Base-by-base conservation (phyloP, 768 basidiomycete genomes). In the Calocera cornea region DNA sequence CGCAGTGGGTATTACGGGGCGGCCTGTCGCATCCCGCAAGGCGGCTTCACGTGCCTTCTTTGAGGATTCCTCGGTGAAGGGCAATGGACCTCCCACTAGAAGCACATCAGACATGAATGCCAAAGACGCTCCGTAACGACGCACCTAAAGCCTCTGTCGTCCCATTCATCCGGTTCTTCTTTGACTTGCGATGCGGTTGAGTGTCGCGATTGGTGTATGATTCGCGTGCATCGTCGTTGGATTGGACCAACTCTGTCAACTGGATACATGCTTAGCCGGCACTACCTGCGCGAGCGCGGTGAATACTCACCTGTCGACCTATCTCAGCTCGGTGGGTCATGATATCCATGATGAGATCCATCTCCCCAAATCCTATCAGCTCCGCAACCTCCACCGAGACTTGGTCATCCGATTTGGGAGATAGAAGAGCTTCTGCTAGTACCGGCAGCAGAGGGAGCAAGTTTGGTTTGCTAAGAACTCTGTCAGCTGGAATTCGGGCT, bases 331-430 rank as follows among this genome's bases (percentile, higher is more conserved):
- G 85, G 34, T 85, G 80, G 19, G 79, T 73, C 1, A 97, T 75
- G 31, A 97, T 81, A 44, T 89, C 83, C 77, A 83, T 83, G 8
- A 88, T 85, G 36, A 93, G 78, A 31, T 91, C 90, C 63, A 97
- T 84, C 19, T 88, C 83, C 64, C 95, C 90, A 74, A 87, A 91
- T 1, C 94, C 95, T 60, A 95, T 75, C 11, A 90, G 78, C 68
- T 97, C 94, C 8, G 83, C 84, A 11, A 97, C 75, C 71, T 91
- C 88, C 31, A 78, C 83, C 31, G 91, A 89, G 34, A 97, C 88
- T 24, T 83, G 84, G 34, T 93, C 90, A 70, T 88, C 81, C 22
- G 70, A 69, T 0, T 72, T 68, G 0, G 47, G 29, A 0, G 70
- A 69, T 14, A 49, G 50, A 3, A 76, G 67, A 7, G 54, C 54